phyloP scores from a whole-genome alignment of 1,139 yeast genomes.

The Hyphopichia wangnamkhiaoensis region DNA sequence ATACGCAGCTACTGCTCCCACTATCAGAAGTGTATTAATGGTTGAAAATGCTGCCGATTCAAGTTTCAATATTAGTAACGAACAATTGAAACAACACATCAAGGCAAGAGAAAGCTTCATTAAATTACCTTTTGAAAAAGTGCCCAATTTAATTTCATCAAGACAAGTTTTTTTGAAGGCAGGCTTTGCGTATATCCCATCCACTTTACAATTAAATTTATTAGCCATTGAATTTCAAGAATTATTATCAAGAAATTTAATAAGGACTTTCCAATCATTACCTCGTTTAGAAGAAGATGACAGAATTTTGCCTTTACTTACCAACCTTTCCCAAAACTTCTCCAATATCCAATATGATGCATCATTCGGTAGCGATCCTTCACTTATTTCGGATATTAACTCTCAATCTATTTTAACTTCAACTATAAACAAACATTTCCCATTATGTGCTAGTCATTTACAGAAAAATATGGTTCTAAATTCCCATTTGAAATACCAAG shows the following conservation, averaged over 20 bases:
- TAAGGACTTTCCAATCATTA: constrained; percentile 71
- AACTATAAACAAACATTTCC: constrained; percentile 65
- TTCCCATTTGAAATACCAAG: constrained; percentile 78
- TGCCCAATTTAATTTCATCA: constrained; percentile 68
- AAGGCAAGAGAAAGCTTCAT: constrained; percentile 60
- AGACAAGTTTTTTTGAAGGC: constrained; percentile 64
- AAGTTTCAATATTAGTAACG: constrained; percentile 33
- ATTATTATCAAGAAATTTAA: constrained; percentile 52
- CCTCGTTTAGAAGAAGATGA: constrained; percentile 93
- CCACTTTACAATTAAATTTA: constrained; percentile 71
- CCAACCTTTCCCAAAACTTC: constrained; percentile 77
- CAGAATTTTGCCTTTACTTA: constrained; percentile 77
- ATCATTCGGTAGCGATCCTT: constrained; percentile 29
- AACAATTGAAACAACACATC: constrained; percentile 46
- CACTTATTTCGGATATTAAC: constrained; percentile 52
- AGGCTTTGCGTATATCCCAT: constrained; percentile 86
- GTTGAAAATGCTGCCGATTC: constrained; percentile 29
- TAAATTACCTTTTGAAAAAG: constrained; percentile 85
- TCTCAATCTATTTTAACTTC: constrained; percentile 62
- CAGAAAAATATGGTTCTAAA: constrained; percentile 59
- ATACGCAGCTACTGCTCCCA: constrained; percentile 50
- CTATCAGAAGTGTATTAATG: constrained; percentile 31
- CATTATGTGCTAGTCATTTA: constrained; percentile 76
- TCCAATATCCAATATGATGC: constrained; percentile 55
- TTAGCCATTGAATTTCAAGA: constrained; percentile 67